Evolutionary conservation across 2,329 filamentous ascomycete species (phyloP).

Genomic region (Xylariaceae sp.): DNA sequence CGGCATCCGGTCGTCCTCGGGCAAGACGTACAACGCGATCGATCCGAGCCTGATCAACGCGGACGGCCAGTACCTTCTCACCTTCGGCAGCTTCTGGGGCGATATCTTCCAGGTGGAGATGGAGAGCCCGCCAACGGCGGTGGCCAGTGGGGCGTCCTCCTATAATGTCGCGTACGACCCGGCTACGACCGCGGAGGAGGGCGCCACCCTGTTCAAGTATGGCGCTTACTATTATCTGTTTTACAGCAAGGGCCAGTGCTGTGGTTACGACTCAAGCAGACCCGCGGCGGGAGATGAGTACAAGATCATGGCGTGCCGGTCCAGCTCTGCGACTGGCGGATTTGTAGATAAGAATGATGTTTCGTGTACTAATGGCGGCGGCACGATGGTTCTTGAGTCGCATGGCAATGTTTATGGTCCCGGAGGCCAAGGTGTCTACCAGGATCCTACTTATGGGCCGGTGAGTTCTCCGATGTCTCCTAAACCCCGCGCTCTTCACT

Average conservation of each 20-base stretch:
- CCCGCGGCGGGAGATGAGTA: constrained; percentile 62
- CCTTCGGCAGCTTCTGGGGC: constrained; percentile 71
- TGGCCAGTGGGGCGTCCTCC: constrained; percentile 44
- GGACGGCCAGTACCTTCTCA: constrained; percentile 50
- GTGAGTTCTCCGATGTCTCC: constrained; percentile 20
- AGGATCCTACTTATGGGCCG: constrained; percentile 36
- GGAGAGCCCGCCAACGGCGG: constrained; percentile 51
- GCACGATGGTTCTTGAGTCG: constrained; percentile 61
- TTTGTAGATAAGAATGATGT: constrained; percentile 42
- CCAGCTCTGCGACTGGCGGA: constrained; percentile 49
- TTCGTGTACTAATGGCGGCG: constrained; percentile 46
- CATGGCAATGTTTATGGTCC: constrained; percentile 66
- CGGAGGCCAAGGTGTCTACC: constrained; percentile 57
- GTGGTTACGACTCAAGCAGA: constrained; percentile 51
- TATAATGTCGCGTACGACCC: constrained; percentile 57
- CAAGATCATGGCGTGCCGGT: constrained; percentile 63
- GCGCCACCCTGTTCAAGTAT: constrained; percentile 54
- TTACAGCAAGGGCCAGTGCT: constrained; percentile 62
- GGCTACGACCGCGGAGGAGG: constrained; percentile 56
- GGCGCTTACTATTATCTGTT: constrained; percentile 64
- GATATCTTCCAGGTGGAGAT: constrained; percentile 61
- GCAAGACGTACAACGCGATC: constrained; percentile 61
- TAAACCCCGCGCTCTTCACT: background rate
- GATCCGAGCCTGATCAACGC: constrained; percentile 56
- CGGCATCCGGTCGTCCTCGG: constrained; percentile 49